Percentiles rank a stretch among this genome's conserved stretches.
Evolutionary conservation across 257 asterid genomes (phyloP).

Genomic region (Jasminum sambac): DNA sequence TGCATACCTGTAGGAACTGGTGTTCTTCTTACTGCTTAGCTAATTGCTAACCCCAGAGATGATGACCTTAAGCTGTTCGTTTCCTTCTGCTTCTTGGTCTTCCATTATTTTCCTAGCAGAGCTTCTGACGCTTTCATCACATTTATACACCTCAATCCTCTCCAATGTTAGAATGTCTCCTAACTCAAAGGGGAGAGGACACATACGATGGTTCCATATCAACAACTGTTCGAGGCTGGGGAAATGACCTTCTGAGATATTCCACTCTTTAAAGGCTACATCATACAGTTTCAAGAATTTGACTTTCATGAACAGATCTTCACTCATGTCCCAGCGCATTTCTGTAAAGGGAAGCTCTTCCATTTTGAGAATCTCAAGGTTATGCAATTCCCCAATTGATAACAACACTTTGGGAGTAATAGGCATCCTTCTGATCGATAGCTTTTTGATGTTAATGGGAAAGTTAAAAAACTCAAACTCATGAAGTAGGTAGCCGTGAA

Average conservation of each 20-base stretch:
- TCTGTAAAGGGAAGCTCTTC: neutral
- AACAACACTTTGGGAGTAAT: neutral
- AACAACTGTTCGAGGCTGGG: too few relatives aligned
- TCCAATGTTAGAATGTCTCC: constrained; percentile 14
- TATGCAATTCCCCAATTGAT: constrained; percentile 9
- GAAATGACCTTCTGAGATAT: too few relatives aligned
- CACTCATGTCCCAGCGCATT: constrained; percentile 12
- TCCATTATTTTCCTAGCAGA: constrained; percentile 18
- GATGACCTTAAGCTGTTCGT: constrained; percentile 18
- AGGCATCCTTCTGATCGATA: neutral
- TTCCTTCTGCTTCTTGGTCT: constrained; percentile 10
- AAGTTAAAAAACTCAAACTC: neutral
- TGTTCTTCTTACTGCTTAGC: too few relatives aligned
- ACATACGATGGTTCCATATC: constrained; percentile 1
- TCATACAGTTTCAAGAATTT: too few relatives aligned
- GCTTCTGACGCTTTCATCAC: neutral
- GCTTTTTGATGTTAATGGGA: constrained; percentile 1
- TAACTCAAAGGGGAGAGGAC: constrained; percentile 16
- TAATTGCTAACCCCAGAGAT: too few relatives aligned
- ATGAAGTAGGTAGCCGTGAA: too few relatives aligned
- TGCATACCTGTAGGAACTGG: too few relatives aligned
- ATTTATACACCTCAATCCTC: constrained; percentile 11
- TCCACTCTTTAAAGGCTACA: too few relatives aligned
- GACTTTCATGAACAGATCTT: constrained; percentile 11
- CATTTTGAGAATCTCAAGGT: constrained; percentile 15